These are phyloP conservation scores for Leishmania aethiopica DNA, from an alignment of 208 protist species.

Conservation along the genomic window DNA sequence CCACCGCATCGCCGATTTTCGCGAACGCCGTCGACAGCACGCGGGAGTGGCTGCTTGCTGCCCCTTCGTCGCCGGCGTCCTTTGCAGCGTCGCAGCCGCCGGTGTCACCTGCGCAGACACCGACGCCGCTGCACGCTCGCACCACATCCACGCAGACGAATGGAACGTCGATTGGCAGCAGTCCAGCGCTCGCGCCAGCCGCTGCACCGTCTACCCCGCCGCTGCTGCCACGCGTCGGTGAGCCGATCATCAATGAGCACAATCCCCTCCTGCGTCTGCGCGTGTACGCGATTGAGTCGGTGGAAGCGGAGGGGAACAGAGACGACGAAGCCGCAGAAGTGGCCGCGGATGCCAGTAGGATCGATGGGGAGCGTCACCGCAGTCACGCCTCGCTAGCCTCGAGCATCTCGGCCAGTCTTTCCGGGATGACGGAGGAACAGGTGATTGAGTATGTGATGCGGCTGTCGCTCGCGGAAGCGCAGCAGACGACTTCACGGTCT, in stretches of 20 bases:
- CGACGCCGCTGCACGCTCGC: constrained; percentile 16
- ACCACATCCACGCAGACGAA: constrained; percentile 15
- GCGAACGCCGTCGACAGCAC: background rate
- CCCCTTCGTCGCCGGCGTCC: constrained; percentile 1
- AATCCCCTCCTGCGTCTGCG: constrained; percentile 26
- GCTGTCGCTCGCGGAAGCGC: constrained; percentile 31
- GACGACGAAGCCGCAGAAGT: background rate
- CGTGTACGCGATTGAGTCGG: constrained; percentile 18
- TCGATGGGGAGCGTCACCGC: background rate
- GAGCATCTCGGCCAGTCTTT: constrained; percentile 1
- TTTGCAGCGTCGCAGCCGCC: background rate
- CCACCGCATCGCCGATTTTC: background rate
- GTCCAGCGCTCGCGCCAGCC: constrained; percentile 18
- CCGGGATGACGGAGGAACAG: constrained; percentile 38
- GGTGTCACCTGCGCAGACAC: background rate
- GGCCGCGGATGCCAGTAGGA: background rate
- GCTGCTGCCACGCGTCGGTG: constrained; percentile 31
- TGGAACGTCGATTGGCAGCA: constrained; percentile 29
- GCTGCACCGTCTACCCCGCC: constrained; percentile 25
- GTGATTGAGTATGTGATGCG: constrained; percentile 44
- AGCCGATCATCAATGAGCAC: constrained; percentile 32
- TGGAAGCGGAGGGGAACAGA: background rate
- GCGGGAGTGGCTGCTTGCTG: background rate
- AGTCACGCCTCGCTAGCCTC: background rate
- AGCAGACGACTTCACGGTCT: background rate